phyloP scores from a whole-genome alignment of 768 basidiomycete species.

The Lentinus brumalis region DNA sequence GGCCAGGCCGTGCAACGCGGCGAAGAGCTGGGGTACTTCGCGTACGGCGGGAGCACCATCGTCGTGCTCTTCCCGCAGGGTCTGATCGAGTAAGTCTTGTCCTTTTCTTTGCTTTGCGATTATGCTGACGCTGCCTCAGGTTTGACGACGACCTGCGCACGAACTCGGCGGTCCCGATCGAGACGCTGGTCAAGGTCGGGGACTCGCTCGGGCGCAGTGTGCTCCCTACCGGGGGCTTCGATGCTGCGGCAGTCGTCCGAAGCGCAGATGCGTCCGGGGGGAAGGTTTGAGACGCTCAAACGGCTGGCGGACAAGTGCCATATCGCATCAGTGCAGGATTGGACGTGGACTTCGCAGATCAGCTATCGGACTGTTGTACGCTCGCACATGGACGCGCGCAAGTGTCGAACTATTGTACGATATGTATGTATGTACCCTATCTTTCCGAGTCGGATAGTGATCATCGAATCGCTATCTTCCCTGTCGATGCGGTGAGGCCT shows the following conservation, averaged over 20 bases:
- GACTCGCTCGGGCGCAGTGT: constrained; percentile 11
- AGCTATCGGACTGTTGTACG: neutral
- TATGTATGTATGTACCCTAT: too few relatives aligned
- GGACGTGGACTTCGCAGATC: neutral
- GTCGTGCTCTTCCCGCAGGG: constrained; percentile 61
- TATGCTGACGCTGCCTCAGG: constrained; percentile 23
- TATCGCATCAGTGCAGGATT: neutral
- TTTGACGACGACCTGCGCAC: constrained; percentile 64
- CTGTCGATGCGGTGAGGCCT: too few relatives aligned
- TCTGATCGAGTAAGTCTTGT: constrained; percentile 41
- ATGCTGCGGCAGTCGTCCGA: too few relatives aligned
- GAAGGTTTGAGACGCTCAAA: neutral
- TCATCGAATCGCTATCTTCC: too few relatives aligned
- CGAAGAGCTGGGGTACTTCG: constrained; percentile 66
- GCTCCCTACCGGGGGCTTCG: neutral
- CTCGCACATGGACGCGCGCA: too few relatives aligned
- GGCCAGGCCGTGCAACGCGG: constrained; percentile 59
- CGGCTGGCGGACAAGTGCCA: neutral
- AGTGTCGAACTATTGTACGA: too few relatives aligned
- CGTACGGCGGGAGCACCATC: constrained; percentile 79
- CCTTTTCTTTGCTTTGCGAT: neutral
- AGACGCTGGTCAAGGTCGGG: constrained; percentile 65
- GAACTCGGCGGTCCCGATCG: constrained; percentile 56
- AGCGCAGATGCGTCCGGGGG: too few relatives aligned
- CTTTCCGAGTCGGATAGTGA: too few relatives aligned